These are phyloP conservation scores for Stachybotrys chartarum DNA, from an alignment of 2,329 filamentous ascomycete species.

Conservation along the genomic window DNA sequence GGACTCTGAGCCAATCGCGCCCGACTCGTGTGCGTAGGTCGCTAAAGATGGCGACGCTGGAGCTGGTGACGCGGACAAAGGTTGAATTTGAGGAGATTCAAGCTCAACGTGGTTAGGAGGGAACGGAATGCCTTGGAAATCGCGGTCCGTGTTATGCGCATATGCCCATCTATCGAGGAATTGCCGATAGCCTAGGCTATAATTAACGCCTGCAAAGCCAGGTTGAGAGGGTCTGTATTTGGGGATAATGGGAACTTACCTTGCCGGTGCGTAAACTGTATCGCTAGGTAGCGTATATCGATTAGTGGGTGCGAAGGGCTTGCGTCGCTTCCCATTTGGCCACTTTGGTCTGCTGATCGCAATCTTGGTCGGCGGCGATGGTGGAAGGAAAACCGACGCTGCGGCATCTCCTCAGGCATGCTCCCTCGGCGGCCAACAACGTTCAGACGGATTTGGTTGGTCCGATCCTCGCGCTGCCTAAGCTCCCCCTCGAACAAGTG, in stretches of 20 bases:
- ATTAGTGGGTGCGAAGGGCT: constrained; percentile 16
- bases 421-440: constrained; percentile 33
- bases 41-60: background rate
- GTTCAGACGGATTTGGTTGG: constrained; percentile 36
- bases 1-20: too few species aligned
- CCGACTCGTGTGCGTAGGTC: too few species aligned
- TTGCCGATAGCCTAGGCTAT: constrained; percentile 25
- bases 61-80: constrained; percentile 15
- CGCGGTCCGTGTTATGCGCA: constrained; percentile 38
- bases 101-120: constrained; percentile 38
- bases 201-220: background rate
- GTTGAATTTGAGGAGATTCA: constrained; percentile 34
- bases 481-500: constrained; percentile 40
- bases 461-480: constrained; percentile 36
- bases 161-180: constrained; percentile 39
- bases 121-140: constrained; percentile 38
- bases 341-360: constrained; percentile 20
- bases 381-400: constrained; percentile 35
- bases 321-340: constrained; percentile 11
- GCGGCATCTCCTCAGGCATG: constrained; percentile 26
- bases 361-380: constrained; percentile 33
- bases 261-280: constrained; percentile 41
- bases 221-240: background rate
- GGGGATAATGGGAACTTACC: constrained; percentile 24
- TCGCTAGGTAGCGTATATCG: constrained; percentile 40